Evolutionary conservation across 495 filamentous ascomycete species (phyloP).

Genomic region (Penicillium daleae): DNA sequence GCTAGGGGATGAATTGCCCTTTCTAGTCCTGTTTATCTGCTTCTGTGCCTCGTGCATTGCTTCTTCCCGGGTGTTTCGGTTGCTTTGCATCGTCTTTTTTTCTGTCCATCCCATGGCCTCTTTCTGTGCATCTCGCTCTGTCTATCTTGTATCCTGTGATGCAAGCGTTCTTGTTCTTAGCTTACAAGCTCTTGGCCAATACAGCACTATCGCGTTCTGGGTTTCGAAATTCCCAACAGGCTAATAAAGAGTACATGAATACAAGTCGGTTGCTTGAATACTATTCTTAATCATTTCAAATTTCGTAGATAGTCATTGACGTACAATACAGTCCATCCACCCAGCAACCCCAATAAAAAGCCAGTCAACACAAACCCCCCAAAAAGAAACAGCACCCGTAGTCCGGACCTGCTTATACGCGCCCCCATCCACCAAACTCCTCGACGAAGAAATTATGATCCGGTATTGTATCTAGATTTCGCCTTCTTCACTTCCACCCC

Average conservation of each 20-base stretch:
- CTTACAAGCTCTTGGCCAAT: not conserved
- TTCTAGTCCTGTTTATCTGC: not conserved
- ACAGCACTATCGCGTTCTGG: not conserved
- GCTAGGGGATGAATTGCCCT: constrained; percentile 16
- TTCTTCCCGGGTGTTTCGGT: not conserved
- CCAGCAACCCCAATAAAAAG: not conserved
- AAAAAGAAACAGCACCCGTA: not conserved
- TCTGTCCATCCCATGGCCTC: not conserved
- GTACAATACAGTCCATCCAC: constrained; percentile 15
- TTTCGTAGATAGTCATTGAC: constrained; percentile 23
- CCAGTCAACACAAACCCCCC: not conserved
- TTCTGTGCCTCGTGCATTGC: not conserved
- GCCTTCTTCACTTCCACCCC: constrained; percentile 49
- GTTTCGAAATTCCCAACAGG: not conserved
- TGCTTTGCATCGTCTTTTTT: not conserved
- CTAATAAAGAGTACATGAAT: not conserved
- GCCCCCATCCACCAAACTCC: not conserved
- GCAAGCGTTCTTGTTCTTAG: not conserved
- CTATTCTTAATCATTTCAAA: constrained; percentile 14
- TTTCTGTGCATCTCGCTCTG: not conserved
- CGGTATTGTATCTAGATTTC: constrained; percentile 35
- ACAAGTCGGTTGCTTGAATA: not conserved
- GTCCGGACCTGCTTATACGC: not conserved
- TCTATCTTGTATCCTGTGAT: not conserved
- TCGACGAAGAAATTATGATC: not conserved